Conservation (phyloP, 192 early-diverging fungal genomes). For the Lobulomyces angularis region DNA sequence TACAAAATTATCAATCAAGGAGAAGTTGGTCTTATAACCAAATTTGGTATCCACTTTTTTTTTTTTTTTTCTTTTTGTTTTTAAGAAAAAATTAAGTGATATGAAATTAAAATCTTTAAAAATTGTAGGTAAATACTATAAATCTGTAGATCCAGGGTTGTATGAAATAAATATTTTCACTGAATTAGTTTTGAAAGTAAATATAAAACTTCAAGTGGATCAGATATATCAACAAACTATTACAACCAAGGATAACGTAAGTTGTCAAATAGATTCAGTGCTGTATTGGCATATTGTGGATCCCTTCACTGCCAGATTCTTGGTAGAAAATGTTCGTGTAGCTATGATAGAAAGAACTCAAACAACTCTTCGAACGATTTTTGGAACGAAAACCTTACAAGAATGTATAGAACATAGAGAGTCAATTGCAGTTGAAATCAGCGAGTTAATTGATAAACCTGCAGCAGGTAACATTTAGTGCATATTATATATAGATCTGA, state of each 20-base stretch:
- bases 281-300: conserved; percentile 64
- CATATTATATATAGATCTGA: background rate
- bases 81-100: no score
- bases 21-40: conserved; percentile 50
- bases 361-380: conserved; percentile 74
- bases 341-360: conserved; percentile 80
- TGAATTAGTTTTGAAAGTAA: conserved; percentile 22
- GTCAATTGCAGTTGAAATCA: conserved; percentile 72
- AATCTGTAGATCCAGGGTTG: conserved; percentile 32
- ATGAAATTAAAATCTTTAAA: no score
- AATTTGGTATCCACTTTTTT: conserved; percentile 36
- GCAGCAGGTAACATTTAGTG: conserved; percentile 44
- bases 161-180: conserved; percentile 25
- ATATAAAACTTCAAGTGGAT: conserved; percentile 51
- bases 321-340: conserved; percentile 65
- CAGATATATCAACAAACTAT: conserved; percentile 59
- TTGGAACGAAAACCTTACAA: conserved; percentile 73
- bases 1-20: conserved; percentile 60
- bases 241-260: conserved; percentile 87
- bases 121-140: conserved; percentile 28
- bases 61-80: background rate
- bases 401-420: conserved; percentile 84
- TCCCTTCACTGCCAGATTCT: conserved; percentile 51
- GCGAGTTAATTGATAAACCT: conserved; percentile 65
- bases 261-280: conserved; percentile 70